Base-by-base conservation (phyloP, 1,284 basidiomycete species). In the Sparassis latifolia region DNA sequence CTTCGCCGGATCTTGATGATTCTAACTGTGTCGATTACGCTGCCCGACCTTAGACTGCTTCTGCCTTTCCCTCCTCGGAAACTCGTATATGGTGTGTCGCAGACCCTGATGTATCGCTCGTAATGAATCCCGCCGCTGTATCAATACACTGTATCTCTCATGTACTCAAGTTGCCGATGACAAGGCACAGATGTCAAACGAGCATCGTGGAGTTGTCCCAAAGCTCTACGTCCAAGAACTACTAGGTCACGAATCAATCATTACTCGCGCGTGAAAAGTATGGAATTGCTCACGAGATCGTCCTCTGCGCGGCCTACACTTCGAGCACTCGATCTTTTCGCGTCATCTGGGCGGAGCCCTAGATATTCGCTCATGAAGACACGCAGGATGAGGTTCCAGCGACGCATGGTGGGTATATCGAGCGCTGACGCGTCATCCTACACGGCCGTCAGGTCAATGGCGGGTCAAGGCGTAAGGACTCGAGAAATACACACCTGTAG, bases 311-410 rank as follows among this genome's bases (percentile, higher is more conserved):
- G 60, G 12, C 50, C 39, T 33, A 37, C 28, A 12, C 47, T 45
- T 10, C 10, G 29, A 37, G 42, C 9, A 20, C 12, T 4, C n/a
- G 49, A 45, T 42, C 46, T 32, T 42, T 44, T 37, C 10, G 45
- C 12, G 20, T 30, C 38, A 27, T 68, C 64, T 0, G 84, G 79
- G 57, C 67, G 71, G 42, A 99, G 71, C 33, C 86, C 80, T 9
- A 99, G 77, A 66, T 99, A 99, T 69, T 97, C 95, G 1, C 89
- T 79, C 58, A 92, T 79, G 61, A 97, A 94, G 0, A 97, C 80
- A 31, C 96, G 79, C 49, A 98, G 66, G 42, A 99, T 79, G 47
- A 94, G 73, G 60, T 89, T 89, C 97, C 97, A 98, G 32, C 89
- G 78, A 44, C 86, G 79, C 76, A 97, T 81, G 0, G 94, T 95